Evolutionary conservation across 345 rosid genomes (phyloP), one percentile per base, ranked within the genome.

Genomic region (Mallotus nudiflorus): DNA sequence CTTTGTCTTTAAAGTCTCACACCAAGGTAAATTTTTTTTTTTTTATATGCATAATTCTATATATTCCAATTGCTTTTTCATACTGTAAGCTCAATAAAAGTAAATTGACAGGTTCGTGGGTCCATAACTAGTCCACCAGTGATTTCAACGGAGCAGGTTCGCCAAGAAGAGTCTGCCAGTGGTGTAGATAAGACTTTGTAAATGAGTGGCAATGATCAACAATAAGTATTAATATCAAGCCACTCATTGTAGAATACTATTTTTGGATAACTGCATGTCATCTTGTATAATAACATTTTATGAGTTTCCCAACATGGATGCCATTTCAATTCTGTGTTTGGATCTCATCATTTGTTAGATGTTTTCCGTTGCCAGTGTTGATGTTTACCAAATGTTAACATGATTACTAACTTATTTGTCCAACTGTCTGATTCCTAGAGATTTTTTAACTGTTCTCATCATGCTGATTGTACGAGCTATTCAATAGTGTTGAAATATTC

Each of bases 81-180:
- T 18, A 33, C 22, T 39, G 55, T 56, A 51, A 29, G 49, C 66
- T 62, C 19, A 31, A 6, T 11, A 25, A 25, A 46, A 39, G 50
- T 20, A 7, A 71, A 72, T 73, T 50, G n/a, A 76, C 87, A 87
- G 95, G 69, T 85, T 67, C 85, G 76, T 54, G 83, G 82, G 51
- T 85, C 91, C 49, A 67, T 62, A 51, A 65, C 67, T 45, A 80
- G 84, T 73, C 84, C 84, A 44, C 74, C 83, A 29, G 54, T 73
- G 71, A 62, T 73, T 65, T 65, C 80, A 11, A 87, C 86, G 77
- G 73, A 75, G 65, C 81, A 70, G 49, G 67, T 66, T 33, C 39
- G 61, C 54, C 44, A 28, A 19, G 84, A 84, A 59, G 84, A 81
- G 67, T 53, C 71, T 19, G 69, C 74, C 0, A 52, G 37, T 7